phyloP scores from a whole-genome alignment of 2,329 filamentous ascomycete species.

The Talaromyces amestolkiae region DNA sequence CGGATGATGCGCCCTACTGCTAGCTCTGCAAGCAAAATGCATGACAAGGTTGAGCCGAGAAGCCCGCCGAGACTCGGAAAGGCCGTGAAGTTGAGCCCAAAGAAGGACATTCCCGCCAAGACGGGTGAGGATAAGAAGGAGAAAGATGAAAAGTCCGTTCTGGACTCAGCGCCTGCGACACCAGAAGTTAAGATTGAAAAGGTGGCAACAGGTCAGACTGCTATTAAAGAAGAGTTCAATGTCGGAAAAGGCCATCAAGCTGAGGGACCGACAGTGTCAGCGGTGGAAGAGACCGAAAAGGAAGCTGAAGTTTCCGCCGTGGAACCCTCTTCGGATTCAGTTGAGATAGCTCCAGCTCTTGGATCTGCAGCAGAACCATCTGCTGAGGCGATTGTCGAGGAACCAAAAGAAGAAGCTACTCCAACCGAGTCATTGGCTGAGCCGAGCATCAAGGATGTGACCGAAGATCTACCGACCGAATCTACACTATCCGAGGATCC shows the following conservation, averaged over 20 bases:
- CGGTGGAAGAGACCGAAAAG: neutral
- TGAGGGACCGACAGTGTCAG: neutral
- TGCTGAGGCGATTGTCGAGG: neutral
- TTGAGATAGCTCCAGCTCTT: neutral
- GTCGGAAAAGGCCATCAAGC: neutral
- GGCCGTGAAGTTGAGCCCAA: conserved; percentile 18
- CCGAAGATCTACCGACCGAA: neutral
- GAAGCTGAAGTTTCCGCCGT: neutral
- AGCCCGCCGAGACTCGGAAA: conserved; percentile 36
- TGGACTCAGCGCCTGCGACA: neutral
- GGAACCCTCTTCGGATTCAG: neutral
- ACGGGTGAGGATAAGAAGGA: neutral
- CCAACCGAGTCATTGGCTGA: neutral
- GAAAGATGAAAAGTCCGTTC: neutral
- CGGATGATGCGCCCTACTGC: conserved; percentile 54
- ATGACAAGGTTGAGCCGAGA: conserved; percentile 46
- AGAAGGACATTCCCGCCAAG: conserved; percentile 9
- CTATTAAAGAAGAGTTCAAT: neutral
- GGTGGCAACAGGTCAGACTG: neutral
- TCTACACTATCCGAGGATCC: neutral
- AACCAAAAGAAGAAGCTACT: neutral
- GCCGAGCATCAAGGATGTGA: neutral
- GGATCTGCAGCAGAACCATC: neutral
- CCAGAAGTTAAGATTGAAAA: conserved; percentile 2
- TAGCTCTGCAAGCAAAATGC: conserved; percentile 49